Evolutionary conservation across 305 asterid species (phyloP), one percentile per base, ranked within the genome.

Genomic region (Caryopteris hybrid): DNA sequence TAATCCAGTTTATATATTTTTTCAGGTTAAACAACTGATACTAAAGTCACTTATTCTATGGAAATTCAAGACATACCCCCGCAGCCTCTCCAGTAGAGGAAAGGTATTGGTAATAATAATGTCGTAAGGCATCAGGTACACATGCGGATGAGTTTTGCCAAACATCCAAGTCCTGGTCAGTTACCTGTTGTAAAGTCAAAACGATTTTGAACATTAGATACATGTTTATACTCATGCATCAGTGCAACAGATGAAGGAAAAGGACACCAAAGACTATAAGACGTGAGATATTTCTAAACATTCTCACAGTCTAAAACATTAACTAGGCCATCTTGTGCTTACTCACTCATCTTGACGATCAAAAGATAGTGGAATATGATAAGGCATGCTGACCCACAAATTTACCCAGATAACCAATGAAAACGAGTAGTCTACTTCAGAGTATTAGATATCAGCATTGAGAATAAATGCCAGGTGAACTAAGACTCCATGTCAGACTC

Each of bases 71-170:
- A 76, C 42, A 47, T 83, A 95, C 99, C 99, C 84, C 92, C 47
- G 99, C 98, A 67, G 92, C 95, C 77, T 86, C 98, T 54, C 91
- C 80, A 59, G 94, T 80, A 43, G 99, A 86, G 71, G 95, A 95
- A 75, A 95, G 88, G 78, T 82, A 85, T 75, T 91, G 92, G 76
- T 89, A 91, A 80, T 95, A 95, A 76, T 95, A 91, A 81, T 88
- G 99, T 69, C 99, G 91, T 78, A 95, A 71, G 9, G 99, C 99
- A 88, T 91, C 98, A 29, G 94, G 79, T 74, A 89, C 91, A 77
- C 85, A 86, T 39, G 96, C 94, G 70, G 96, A 74, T 12, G 95
- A 84, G 73, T 88, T 91, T 70, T 78, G 81, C 92, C 96, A 88
- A 39, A 77, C 88, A 79, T 95, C 97, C 79, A 89, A 80, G 72